A percentile compares a stretch with the other conserved stretches of the same genome.
Conservation (phyloP, 352 stramenopile species). For the Aphanomyces invadans region DNA sequence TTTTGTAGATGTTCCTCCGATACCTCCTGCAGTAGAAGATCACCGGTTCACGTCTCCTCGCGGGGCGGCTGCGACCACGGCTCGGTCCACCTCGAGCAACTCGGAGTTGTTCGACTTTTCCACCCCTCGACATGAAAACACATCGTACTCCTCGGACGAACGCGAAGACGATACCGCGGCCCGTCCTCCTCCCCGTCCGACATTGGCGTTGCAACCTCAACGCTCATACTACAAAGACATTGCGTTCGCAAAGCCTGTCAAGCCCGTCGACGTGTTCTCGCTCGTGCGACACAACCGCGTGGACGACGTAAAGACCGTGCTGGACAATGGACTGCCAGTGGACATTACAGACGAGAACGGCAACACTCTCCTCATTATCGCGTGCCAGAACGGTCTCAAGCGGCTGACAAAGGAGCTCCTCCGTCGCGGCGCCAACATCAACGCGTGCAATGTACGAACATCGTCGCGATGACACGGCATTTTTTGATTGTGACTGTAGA, state of each 20-base stretch:
- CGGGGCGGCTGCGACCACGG: not conserved
- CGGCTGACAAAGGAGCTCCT: slow-evolving; percentile 81
- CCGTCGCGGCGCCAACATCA: slow-evolving; percentile 79
- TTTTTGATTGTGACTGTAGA: slow-evolving; percentile 26
- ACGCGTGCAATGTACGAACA: slow-evolving; percentile 70
- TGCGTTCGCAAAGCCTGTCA: not conserved
- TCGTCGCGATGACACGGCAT: not conserved
- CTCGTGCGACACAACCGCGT: slow-evolving; percentile 74
- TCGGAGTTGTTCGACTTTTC: not conserved
- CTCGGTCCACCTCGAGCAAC: not conserved
- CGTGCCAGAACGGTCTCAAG: slow-evolving; percentile 89
- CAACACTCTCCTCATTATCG: slow-evolving; percentile 82
- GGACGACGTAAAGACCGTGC: slow-evolving; percentile 75
- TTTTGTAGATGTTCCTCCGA: too few relatives aligned
- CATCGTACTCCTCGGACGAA: slow-evolving; percentile 11
- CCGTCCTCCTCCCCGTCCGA: not conserved
- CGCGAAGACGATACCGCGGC: not conserved
- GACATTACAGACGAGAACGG: slow-evolving; percentile 69
- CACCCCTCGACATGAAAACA: not conserved
- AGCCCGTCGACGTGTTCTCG: slow-evolving; percentile 65
- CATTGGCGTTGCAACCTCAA: not conserved
- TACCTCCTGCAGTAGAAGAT: not conserved
- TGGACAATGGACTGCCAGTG: slow-evolving; percentile 74
- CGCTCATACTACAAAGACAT: slow-evolving; percentile 15
- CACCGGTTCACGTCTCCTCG: not conserved